Evolutionary conservation across 495 filamentous ascomycete genomes (phyloP), one percentile per base, ranked within the genome.

Genomic region (Podospora pseudoanserina): DNA sequence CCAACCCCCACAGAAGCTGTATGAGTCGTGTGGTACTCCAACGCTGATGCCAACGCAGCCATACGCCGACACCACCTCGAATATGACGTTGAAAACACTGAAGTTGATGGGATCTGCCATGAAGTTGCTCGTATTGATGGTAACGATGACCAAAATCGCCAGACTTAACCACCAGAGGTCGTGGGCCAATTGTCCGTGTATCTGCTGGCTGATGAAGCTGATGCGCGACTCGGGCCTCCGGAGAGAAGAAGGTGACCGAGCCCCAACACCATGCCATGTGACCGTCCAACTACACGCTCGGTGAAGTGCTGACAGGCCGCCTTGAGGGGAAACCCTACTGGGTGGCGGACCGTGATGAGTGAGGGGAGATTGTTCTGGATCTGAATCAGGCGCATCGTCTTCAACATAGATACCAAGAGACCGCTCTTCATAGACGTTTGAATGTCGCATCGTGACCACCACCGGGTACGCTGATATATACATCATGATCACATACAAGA

Each of bases 401-500:
- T 85, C 80, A 4, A 79, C 75, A 71, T 91, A 92, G 59, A 92
- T 87, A n/a, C 90, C 90, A 0, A 92, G 81, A 1, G 83, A 84
- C 6, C 85, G 85, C 75, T 93, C 90, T 72, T 90, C 87, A 68
- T 89, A 90, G 5, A 86, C 84, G 70, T 90, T 90, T 27, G 85
- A 86, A 32, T 85, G 81, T 15, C 91, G 83, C 73, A 93, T 86
- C 16, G 85, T 89, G 68, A 93, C 91, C 19, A 90, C 90, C 34
- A 92, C 89, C 0, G 91, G 91, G 70, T 90, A 92, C 18, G 89
- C 84, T 23, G 91, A 88, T 70, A 93, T 91, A 77, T 94, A 96
- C 91, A 96, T 96, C 92, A 95, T 96, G 27, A 94, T 85, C n/a
- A 93, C 87, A 76, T 96, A 96, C 26, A 95, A 81, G 18, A 93